Evolutionary conservation across 352 stramenopile species (phyloP), one percentile per base, ranked within the genome.

Genomic region (Phytophthora chlamydospora): DNA sequence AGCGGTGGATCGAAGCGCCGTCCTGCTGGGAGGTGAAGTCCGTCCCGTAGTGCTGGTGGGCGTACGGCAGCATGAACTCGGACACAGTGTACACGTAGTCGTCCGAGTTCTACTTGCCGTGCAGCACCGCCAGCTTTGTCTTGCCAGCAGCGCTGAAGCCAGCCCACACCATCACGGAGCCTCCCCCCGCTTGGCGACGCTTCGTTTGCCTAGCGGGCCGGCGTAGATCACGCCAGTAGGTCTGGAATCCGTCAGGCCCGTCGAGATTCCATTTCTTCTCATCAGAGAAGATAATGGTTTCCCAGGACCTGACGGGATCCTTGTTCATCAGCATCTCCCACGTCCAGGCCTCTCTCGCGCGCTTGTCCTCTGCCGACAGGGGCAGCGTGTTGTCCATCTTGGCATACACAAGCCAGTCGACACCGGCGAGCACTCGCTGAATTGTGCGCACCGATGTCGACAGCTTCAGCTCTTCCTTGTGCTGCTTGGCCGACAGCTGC

Each of bases 251-350:
- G 24, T 85, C 73, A 1, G 64, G 67, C 0, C 71, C 73, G 21
- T 83, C 73, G 4, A 76, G 45, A 36, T 75, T 80, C 32, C 61
- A 80, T 31, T 74, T 78, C 50, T 80, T 78, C 27, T 80, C 66
- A n/a, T 85, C 66, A 0, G 69, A 77, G 38, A 78, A 81, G 49
- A 81, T 67, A 13, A 70, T 59, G 36, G 33, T 10, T 13, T 65
- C 24, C 68, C 73, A 81, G 21, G 33, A 7, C 1, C 5, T 1
- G 1, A n/a, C 39, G 16, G 54, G n/a, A 1, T 55, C 33, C 24
- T 40, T 19, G 0, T 14, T 7, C 33, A 58, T 1, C 32, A 75
- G 12, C 45, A 66, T 65, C 0, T 21, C 40, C 7, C 38, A 12
- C 0, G 50, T 47, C 53, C 59, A 70, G 1, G 4, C 38, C 19